phyloP scores from a whole-genome alignment of 2,329 filamentous ascomycete genomes.

The Xylariaceae sp. region DNA sequence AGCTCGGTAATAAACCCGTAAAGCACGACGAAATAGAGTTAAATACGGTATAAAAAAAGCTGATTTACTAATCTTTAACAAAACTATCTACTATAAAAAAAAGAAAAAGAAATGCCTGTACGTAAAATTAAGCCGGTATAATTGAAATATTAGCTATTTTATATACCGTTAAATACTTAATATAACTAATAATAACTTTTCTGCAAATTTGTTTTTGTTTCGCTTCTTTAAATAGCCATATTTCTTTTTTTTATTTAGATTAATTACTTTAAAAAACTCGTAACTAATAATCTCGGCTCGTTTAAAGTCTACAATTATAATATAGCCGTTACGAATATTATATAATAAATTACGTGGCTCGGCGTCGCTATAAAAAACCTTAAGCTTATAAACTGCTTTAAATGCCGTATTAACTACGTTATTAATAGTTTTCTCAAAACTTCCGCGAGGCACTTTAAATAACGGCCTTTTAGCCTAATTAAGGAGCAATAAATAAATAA shows the following conservation, averaged over 20 bases:
- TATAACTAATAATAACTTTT: constrained; percentile 7
- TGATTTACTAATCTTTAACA: neutral
- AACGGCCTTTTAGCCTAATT: constrained; percentile 32
- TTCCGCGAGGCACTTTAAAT: constrained; percentile 14
- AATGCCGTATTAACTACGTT: constrained; percentile 9
- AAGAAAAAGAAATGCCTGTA: neutral
- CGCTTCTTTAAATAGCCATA: neutral
- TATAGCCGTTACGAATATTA: constrained; percentile 16
- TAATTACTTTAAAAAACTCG: constrained; percentile 22
- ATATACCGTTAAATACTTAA: constrained; percentile 5
- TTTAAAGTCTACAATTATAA: constrained; percentile 37
- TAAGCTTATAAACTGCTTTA: constrained; percentile 13
- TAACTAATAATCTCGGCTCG: constrained; percentile 22
- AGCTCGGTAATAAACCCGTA: neutral
- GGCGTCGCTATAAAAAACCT: constrained; percentile 30
- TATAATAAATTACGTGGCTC: constrained; percentile 34
- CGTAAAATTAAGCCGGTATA: neutral
- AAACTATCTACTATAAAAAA: neutral
- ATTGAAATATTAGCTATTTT: neutral
- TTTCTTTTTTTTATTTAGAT: constrained; percentile 25
- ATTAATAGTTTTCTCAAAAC: constrained; percentile 9
- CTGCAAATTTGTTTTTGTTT: neutral
- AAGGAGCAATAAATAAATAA: constrained; percentile 34
- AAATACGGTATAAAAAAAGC: neutral
- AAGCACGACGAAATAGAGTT: neutral